A percentile compares a stretch with the other conserved stretches of the same genome.
Conservation (phyloP, 306 rosid genomes). For the Sophora flavescens region DNA sequence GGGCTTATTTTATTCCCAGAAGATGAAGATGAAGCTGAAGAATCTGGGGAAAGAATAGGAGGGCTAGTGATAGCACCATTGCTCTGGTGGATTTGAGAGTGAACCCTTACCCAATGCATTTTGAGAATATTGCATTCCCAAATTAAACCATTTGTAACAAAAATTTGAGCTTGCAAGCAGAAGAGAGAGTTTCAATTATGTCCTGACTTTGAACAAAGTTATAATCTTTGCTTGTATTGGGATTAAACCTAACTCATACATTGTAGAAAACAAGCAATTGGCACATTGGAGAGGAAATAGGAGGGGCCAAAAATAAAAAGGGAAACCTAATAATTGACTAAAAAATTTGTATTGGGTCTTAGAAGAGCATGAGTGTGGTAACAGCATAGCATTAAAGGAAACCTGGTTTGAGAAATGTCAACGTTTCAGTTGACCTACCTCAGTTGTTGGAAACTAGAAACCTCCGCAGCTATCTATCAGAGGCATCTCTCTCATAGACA, state of each 20-base stretch:
- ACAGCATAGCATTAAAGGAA: constrained; percentile 39
- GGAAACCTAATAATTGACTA: constrained; percentile 41
- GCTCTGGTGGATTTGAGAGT: constrained; percentile 55
- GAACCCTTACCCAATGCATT: constrained; percentile 61
- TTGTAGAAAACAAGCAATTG: constrained; percentile 48
- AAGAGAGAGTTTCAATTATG: constrained; percentile 36
- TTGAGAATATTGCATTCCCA: constrained; percentile 54
- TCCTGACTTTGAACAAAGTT: constrained; percentile 39
- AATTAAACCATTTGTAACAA: constrained; percentile 36
- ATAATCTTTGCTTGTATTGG: constrained; percentile 55
- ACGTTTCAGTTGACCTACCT: constrained; percentile 79
- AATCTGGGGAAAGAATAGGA: constrained; percentile 50
- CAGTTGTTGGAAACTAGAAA: constrained; percentile 51
- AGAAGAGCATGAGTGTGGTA: constrained; percentile 24
- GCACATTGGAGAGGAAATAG: constrained; percentile 19
- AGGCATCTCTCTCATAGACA: constrained; percentile 33
- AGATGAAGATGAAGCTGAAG: constrained; percentile 49
- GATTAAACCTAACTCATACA: constrained; percentile 64
- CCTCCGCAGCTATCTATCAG: constrained; percentile 45
- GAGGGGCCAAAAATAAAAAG: constrained; percentile 9
- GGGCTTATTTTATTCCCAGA: constrained; percentile 79
- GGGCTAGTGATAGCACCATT: constrained; percentile 52
- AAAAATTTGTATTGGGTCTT: constrained; percentile 21
- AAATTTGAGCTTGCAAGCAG: constrained; percentile 26
- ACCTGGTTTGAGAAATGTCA: constrained; percentile 52